phyloP scores from a whole-genome alignment of 2,329 filamentous ascomycete genomes.

The Exophiala bonariae region DNA sequence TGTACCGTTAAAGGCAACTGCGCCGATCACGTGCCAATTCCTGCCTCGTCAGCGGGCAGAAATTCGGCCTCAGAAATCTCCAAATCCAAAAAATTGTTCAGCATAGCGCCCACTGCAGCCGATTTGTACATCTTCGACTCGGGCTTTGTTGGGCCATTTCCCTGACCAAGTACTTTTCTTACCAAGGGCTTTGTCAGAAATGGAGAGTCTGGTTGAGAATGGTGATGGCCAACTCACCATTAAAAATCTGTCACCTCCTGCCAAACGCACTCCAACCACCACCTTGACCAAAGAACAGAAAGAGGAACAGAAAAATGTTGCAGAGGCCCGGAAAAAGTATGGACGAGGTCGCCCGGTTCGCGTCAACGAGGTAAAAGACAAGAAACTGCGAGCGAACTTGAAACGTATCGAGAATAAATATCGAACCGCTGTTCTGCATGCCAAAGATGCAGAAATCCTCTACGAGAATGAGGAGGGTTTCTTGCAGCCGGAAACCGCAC shows the following conservation, averaged over 20 bases:
- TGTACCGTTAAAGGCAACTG: too few relatives aligned
- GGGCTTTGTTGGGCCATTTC: too few relatives aligned
- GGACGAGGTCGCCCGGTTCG: constrained; percentile 78
- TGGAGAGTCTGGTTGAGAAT: constrained; percentile 29
- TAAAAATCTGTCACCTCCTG: constrained; percentile 26
- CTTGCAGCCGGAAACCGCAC: constrained; percentile 80
- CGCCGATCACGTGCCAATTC: too few relatives aligned
- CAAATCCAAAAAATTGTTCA: too few relatives aligned
- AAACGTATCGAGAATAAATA: constrained; percentile 79
- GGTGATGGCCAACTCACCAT: constrained; percentile 28
- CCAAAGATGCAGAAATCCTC: constrained; percentile 93
- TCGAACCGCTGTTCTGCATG: constrained; percentile 74
- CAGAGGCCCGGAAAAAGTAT: constrained; percentile 70
- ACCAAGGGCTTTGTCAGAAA: constrained; percentile 3
- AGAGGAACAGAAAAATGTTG: constrained; percentile 40
- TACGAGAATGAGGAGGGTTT: constrained; percentile 85
- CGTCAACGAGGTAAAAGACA: constrained; percentile 75
- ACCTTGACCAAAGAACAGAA: constrained; percentile 33
- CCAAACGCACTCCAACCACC: constrained; percentile 24
- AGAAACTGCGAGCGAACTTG: constrained; percentile 82
- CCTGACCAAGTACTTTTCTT: too few relatives aligned
- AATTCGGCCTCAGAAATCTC: too few relatives aligned
- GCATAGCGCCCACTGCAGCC: too few relatives aligned
- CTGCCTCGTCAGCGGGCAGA: too few relatives aligned
- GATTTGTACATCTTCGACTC: too few relatives aligned